Evolutionary conservation across 148 eudicot genomes (phyloP), one percentile per base, ranked within the genome.

Genomic region (Cornus controversa): DNA sequence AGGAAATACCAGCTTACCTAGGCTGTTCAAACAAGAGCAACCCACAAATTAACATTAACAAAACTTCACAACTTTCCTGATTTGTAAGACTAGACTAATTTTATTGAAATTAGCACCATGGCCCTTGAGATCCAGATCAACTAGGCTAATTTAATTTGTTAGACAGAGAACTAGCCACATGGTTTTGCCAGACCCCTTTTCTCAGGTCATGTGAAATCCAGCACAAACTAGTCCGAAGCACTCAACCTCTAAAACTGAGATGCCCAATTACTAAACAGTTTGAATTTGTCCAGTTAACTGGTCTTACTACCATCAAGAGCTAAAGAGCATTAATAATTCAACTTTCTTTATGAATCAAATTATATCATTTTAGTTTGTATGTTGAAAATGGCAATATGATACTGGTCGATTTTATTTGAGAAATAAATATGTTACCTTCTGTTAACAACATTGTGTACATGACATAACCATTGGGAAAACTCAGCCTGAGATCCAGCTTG

Each of bases 401-500:
- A 26, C 64, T 60, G 40, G 64, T 45, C 45, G 16, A 4, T n/a
- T 27, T 54, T 70, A 20, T 24, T 66, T 73, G n/a, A 31, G 22
- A 28, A 54, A 60, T 22, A 40, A 36, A 4, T 14, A 76, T 27
- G 37, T 83, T 84, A 94, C 98, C 98, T 94, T 89, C 96, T 86
- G 79, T 94, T 94, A 45, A 94, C 96, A 71, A 92, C 91, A 85
- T 94, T 94, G 85, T 94, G 97, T 34, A 81, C 90, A 63, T 88
- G 96, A 76, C 97, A 94, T 78, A 94, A 74, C 97, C 96, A 94
- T 58, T 86, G 96, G 13, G 96, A 92, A 73, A 94, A 90, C 81
- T 92, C 93, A 6, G 80, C 87, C 71, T 94, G 98, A 79, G 98
- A 94, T 75, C 93, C 94, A 72, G 87, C 90, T 80, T 91, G 84